Percentiles rank a stretch among this genome's conserved stretches.
Evolutionary conservation across 306 rosid genomes (phyloP).

Genomic region (Rosa persica): DNA sequence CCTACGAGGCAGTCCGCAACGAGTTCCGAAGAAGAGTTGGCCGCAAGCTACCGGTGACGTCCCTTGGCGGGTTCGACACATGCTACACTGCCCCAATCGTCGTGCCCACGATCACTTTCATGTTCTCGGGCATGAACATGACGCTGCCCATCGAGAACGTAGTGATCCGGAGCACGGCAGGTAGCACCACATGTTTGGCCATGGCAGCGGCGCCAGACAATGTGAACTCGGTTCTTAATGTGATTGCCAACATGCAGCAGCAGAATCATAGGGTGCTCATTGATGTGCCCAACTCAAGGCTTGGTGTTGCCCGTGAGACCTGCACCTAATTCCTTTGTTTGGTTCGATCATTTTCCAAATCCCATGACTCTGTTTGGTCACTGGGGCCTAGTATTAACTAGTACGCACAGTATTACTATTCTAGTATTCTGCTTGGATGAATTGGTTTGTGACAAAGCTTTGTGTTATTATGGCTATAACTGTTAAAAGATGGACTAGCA

Average conservation of each 20-base stretch:
- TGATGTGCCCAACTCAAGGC: constrained; percentile 79
- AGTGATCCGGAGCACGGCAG: constrained; percentile 69
- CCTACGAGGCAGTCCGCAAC: constrained; percentile 58
- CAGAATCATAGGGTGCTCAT: constrained; percentile 83
- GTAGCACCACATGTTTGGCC: constrained; percentile 70
- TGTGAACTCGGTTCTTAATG: constrained; percentile 84
- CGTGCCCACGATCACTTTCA: constrained; percentile 70
- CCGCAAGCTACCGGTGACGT: constrained; percentile 34
- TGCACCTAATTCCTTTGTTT: constrained; percentile 44
- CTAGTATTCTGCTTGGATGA: not conserved
- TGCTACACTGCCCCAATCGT: constrained; percentile 67
- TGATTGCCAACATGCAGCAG: constrained; percentile 93
- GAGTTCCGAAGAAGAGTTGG: constrained; percentile 69
- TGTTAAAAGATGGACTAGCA: not conserved
- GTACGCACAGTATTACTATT: not conserved
- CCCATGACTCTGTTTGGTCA: constrained; percentile 8
- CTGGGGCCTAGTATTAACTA: not conserved
- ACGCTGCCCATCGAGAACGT: constrained; percentile 77
- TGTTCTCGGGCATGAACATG: constrained; percentile 88
- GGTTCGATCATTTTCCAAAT: not conserved
- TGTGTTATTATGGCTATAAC: not conserved
- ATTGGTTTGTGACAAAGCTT: not conserved
- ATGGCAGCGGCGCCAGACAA: constrained; percentile 83
- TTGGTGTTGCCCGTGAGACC: constrained; percentile 79
- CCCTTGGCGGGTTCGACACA: constrained; percentile 91